A percentile compares a stretch with the other conserved stretches of the same genome.
These are phyloP conservation scores for Penicillium sp. DNA, from an alignment of 2,329 filamentous ascomycete species.

Conservation along the genomic window DNA sequence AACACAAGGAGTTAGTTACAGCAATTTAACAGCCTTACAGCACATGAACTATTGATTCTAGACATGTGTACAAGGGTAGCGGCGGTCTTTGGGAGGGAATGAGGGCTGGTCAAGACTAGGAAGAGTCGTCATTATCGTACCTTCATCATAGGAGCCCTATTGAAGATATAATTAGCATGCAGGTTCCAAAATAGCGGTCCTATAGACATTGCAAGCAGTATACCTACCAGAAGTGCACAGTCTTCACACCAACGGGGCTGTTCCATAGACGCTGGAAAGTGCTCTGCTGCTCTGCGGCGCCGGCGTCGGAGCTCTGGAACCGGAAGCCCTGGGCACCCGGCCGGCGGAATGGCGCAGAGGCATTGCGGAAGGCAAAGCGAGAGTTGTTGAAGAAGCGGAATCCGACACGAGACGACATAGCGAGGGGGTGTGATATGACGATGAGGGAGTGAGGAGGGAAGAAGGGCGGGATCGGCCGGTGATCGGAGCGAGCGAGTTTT, in stretches of 20 bases:
- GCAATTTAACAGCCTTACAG: too few species aligned
- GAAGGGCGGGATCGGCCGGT: constrained; percentile 23
- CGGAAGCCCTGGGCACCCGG: constrained; percentile 55
- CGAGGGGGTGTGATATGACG: constrained; percentile 19
- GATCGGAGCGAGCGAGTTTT: constrained; percentile 23
- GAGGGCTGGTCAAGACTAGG: too few species aligned
- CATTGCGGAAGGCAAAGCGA: constrained; percentile 51
- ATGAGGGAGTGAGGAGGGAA: constrained; percentile 16
- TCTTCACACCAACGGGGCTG: constrained; percentile 79
- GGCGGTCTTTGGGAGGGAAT: too few species aligned
- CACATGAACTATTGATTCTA: too few species aligned
- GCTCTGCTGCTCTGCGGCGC: constrained; percentile 46
- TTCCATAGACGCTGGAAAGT: constrained; percentile 76
- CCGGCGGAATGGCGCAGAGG: constrained; percentile 55
- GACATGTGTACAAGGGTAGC: too few species aligned
- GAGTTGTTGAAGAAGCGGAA: constrained; percentile 57
- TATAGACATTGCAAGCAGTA: neutral
- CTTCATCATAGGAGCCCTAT: constrained; percentile 91
- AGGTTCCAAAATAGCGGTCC: too few species aligned
- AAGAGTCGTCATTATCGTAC: constrained; percentile 39
- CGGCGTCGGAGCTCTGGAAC: constrained; percentile 67
- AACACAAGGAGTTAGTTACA: constrained; percentile 5
- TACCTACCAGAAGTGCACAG: constrained; percentile 91
- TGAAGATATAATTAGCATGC: constrained; percentile 15
- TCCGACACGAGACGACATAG: constrained; percentile 56